Conservation (phyloP, 805 yeast species). For the Clavispora asparagi region DNA sequence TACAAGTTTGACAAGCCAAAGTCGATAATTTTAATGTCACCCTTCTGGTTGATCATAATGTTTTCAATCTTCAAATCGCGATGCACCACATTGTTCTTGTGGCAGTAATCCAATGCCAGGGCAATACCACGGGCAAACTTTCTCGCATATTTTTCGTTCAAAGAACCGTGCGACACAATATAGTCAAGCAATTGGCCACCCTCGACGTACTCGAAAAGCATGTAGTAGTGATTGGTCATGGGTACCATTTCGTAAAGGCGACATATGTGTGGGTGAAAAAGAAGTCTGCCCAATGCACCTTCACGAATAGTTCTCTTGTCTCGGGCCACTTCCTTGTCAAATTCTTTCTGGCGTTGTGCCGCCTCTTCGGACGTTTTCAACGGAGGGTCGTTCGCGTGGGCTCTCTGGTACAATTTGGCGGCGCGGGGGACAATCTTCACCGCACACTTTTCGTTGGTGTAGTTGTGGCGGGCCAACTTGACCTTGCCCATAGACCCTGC, state of each 20-base stretch:
- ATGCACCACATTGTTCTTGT: constrained; percentile 90
- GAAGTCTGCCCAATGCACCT: constrained; percentile 85
- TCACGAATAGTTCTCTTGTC: constrained; percentile 92
- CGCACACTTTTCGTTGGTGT: constrained; percentile 80
- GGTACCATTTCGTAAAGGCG: constrained; percentile 89
- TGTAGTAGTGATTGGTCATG: constrained; percentile 94
- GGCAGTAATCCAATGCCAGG: constrained; percentile 90
- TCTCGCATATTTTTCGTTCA: constrained; percentile 90
- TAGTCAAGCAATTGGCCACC: constrained; percentile 98
- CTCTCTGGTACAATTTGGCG: constrained; percentile 66
- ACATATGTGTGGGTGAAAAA: constrained; percentile 90
- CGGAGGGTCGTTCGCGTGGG: constrained; percentile 65
- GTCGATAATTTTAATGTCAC: constrained; percentile 93
- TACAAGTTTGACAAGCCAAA: constrained; percentile 91
- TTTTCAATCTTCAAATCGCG: constrained; percentile 95
- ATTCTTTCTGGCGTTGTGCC: constrained; percentile 59
- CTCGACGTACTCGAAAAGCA: constrained; percentile 93
- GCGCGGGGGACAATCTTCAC: constrained; percentile 93
- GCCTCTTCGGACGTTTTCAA: constrained; percentile 55
- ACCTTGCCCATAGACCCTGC: constrained; percentile 99
- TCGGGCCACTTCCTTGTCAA: constrained; percentile 78
- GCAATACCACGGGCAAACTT: constrained; percentile 94
- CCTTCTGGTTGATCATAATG: constrained; percentile 87
- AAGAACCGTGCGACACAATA: constrained; percentile 91
- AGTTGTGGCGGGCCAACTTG: constrained; percentile 81